These are phyloP conservation scores for Aschersonia sp. DNA, from an alignment of 2,329 filamentous ascomycete genomes.

Conservation along the genomic window DNA sequence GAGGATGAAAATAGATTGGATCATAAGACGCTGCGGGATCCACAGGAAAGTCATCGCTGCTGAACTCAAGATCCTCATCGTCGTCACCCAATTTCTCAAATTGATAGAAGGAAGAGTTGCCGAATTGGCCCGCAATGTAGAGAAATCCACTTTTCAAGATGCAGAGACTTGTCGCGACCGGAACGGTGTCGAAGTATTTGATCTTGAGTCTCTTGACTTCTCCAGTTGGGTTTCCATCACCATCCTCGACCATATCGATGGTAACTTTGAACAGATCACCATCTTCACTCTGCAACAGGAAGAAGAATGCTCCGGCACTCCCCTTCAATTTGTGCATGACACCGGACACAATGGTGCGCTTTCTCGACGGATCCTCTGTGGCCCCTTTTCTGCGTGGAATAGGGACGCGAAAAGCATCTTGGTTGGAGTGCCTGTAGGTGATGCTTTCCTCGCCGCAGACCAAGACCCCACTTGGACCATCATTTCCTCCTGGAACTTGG, in stretches of 20 bases:
- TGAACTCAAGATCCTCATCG: conserved; percentile 76
- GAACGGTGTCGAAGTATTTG: conserved; percentile 96
- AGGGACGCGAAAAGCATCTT: conserved; percentile 74
- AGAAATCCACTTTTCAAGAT: conserved; percentile 94
- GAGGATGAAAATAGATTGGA: conserved; percentile 73
- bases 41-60: conserved; percentile 66
- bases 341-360: conserved; percentile 72
- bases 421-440: conserved; percentile 93
- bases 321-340: conserved; percentile 95
- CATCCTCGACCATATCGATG: conserved; percentile 77
- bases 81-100: conserved; percentile 96
- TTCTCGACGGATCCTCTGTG: conserved; percentile 83
- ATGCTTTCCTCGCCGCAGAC: conserved; percentile 92
- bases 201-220: conserved; percentile 77
- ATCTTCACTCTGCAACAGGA: conserved; percentile 88
- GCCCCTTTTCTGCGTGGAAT: conserved; percentile 78
- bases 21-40: conserved; percentile 59
- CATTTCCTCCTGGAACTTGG: conserved; percentile 84
- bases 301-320: conserved; percentile 79
- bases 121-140: conserved; percentile 82
- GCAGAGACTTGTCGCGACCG: conserved; percentile 72
- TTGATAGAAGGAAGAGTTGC: conserved; percentile 90
- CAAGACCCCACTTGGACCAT: conserved; percentile 86
- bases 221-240: conserved; percentile 61
- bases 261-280: conserved; percentile 97